A percentile compares a stretch with the other conserved stretches of the same genome.
These are phyloP conservation scores for Pythium insidiosum DNA, from an alignment of 352 stramenopile genomes.

Conservation along the genomic window DNA sequence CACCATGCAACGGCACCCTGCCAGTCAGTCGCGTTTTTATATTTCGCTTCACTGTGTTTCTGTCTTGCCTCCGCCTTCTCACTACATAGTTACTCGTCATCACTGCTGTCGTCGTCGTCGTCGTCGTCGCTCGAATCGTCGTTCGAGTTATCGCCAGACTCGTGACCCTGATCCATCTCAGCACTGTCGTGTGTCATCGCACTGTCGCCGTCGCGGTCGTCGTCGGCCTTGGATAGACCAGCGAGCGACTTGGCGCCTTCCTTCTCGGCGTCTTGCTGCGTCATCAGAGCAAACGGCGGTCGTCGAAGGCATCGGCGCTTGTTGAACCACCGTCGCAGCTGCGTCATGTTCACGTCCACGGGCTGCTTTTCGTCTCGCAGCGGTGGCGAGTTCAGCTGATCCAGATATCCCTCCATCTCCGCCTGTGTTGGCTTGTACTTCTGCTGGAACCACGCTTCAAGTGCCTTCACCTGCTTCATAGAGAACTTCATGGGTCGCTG, in stretches of 20 bases:
- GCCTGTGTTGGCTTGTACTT: slow-evolving; percentile 79
- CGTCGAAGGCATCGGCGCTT: slow-evolving; percentile 77
- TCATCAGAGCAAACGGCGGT: slow-evolving; percentile 80
- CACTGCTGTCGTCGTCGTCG: slow-evolving; percentile 35
- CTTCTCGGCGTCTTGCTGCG: slow-evolving; percentile 52
- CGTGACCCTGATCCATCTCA: slow-evolving; percentile 4
- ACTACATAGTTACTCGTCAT: slow-evolving; percentile 17
- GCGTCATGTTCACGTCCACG: slow-evolving; percentile 82
- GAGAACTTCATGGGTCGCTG: slow-evolving; percentile 83
- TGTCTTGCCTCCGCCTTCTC: no score
- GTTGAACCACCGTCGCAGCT: slow-evolving; percentile 81
- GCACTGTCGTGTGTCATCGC: slow-evolving; percentile 11
- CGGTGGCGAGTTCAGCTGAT: slow-evolving; percentile 53
- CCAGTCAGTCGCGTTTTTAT: not conserved
- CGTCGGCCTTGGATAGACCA: slow-evolving; percentile 16
- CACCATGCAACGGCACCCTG: not conserved
- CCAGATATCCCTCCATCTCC: slow-evolving; percentile 75
- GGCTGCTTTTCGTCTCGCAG: slow-evolving; percentile 71
- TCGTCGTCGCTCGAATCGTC: slow-evolving; percentile 49
- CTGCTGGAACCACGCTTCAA: slow-evolving; percentile 81
- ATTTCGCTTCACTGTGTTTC: no score
- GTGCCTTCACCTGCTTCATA: slow-evolving; percentile 69
- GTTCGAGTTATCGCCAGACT: slow-evolving; percentile 26
- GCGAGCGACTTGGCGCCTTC: slow-evolving; percentile 41
- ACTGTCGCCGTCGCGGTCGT: slow-evolving; percentile 13